Conservation (phyloP, 2,329 filamentous ascomycete species). For the Aspergillus quadricinctus region DNA sequence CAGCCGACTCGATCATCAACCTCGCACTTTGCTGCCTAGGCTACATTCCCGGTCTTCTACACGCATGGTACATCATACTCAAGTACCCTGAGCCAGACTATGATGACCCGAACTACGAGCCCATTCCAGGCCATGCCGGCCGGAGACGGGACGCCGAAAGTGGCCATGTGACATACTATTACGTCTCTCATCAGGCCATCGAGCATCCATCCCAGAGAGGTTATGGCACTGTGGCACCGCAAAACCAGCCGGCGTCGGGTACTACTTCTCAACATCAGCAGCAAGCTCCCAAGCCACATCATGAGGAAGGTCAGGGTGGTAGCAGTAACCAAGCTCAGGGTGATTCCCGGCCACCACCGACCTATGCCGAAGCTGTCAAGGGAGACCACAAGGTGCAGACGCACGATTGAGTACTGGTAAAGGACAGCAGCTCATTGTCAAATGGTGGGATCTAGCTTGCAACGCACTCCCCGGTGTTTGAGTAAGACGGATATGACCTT, state of each 20-base stretch:
- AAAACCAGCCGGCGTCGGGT: slow-evolving; percentile 12
- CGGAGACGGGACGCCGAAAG: slow-evolving; percentile 34
- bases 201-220: slow-evolving; percentile 30
- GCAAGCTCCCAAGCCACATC: slow-evolving; percentile 18
- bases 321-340: slow-evolving; percentile 32
- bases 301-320: slow-evolving; percentile 20
- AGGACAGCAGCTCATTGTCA: not conserved
- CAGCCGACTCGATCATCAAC: slow-evolving; percentile 90
- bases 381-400: slow-evolving; percentile 89
- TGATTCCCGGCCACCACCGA: slow-evolving; percentile 60
- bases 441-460: not conserved
- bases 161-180: slow-evolving; percentile 67
- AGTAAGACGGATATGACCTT: not conserved
- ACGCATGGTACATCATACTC: slow-evolving; percentile 97
- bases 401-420: slow-evolving; percentile 44
- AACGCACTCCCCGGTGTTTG: not conserved
- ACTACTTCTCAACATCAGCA: slow-evolving; percentile 5
- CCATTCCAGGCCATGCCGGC: slow-evolving; percentile 54
- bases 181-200: slow-evolving; percentile 54
- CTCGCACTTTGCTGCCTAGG: slow-evolving; percentile 79
- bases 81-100: slow-evolving; percentile 73
- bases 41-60: slow-evolving; percentile 80
- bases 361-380: slow-evolving; percentile 83
- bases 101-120: slow-evolving; percentile 59
- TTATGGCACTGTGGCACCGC: slow-evolving; percentile 39